Evolutionary conservation across 768 basidiomycete species (phyloP).

Genomic region (Sutorius australiensis): DNA sequence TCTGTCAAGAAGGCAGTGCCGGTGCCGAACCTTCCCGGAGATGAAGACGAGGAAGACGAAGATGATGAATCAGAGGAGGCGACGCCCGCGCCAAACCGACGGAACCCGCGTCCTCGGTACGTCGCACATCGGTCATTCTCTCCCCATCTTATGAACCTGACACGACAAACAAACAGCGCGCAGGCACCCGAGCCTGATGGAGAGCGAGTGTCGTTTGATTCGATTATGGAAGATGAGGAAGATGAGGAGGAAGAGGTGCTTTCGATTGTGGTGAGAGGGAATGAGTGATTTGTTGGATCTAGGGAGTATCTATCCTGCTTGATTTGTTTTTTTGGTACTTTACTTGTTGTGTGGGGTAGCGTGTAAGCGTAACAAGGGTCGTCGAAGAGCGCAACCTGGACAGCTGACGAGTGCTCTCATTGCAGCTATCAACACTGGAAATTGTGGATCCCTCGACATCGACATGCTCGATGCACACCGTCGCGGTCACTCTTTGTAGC

Average conservation of each 20-base stretch:
- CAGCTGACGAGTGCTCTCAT: too few species aligned
- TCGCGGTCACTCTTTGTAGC: too few species aligned
- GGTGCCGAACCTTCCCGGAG: slow-evolving; percentile 26
- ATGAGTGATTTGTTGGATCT: background rate
- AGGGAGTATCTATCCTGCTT: background rate
- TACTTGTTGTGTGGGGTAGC: too few species aligned
- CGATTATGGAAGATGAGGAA: slow-evolving; percentile 52
- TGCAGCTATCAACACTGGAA: too few species aligned
- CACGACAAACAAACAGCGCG: background rate
- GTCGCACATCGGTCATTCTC: background rate
- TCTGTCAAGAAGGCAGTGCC: slow-evolving; percentile 36
- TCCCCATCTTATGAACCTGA: background rate
- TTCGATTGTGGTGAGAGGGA: background rate
- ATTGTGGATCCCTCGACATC: too few species aligned
- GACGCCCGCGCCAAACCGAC: slow-evolving; percentile 32
- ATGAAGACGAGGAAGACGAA: slow-evolving; percentile 8
- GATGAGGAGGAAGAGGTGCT: slow-evolving; percentile 24
- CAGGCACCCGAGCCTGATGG: slow-evolving; percentile 1
- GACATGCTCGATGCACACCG: too few species aligned
- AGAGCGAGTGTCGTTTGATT: slow-evolving; percentile 33
- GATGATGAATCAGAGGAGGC: slow-evolving; percentile 26
- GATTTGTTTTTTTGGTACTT: too few species aligned
- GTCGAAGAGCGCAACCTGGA: too few species aligned
- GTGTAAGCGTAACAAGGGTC: too few species aligned
- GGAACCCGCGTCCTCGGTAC: slow-evolving; percentile 6